phyloP scores from a whole-genome alignment of 257 asterid species.

The Solanum rostratum region DNA sequence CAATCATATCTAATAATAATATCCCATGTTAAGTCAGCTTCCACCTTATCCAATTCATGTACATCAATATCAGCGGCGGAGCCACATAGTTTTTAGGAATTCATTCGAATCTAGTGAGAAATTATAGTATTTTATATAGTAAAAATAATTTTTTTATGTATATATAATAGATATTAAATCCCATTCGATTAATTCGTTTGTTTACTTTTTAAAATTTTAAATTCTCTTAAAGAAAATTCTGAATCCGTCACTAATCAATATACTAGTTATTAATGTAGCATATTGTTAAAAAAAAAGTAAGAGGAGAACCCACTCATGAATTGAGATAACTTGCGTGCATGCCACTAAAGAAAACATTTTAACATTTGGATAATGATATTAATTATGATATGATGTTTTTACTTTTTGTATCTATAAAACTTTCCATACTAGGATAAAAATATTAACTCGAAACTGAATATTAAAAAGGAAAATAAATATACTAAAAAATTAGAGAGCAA shows the following conservation, averaged over 20 bases:
- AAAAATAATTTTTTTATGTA: too few relatives aligned
- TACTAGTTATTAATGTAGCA: not conserved
- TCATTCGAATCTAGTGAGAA: too few relatives aligned
- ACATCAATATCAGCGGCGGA: too few relatives aligned
- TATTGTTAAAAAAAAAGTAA: not conserved
- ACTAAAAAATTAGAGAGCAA: not conserved
- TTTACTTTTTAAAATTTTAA: too few relatives aligned
- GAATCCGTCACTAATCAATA: too few relatives aligned
- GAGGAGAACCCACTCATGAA: not conserved
- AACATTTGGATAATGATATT: not conserved
- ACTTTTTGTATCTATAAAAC: not conserved
- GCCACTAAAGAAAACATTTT: not conserved
- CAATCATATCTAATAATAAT: not conserved
- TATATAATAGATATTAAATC: too few relatives aligned
- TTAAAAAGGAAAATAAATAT: not conserved
- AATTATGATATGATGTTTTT: not conserved
- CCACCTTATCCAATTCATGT: not conserved
- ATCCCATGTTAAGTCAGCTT: not conserved
- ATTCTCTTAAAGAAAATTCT: too few relatives aligned
- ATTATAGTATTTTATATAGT: too few relatives aligned
- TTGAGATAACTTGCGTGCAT: not conserved
- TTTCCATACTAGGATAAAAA: not conserved
- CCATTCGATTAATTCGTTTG: too few relatives aligned
- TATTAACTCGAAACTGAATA: not conserved
- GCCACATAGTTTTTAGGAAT: too few relatives aligned